Conservation (phyloP, 129 eudicot species). For the Dittrichia graveolens region DNA sequence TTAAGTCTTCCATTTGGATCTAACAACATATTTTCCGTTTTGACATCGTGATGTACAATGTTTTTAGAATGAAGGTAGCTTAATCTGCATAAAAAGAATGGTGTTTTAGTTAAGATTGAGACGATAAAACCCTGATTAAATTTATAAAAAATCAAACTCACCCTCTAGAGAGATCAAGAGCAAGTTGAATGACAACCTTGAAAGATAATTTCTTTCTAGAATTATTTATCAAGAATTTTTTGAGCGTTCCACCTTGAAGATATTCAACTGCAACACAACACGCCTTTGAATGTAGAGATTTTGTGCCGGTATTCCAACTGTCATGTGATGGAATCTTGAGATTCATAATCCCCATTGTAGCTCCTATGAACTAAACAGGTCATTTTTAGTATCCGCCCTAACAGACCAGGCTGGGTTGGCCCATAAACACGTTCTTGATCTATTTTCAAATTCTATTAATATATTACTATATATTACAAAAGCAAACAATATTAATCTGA, state of each 20-base stretch:
- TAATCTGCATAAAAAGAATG: slow-evolving; percentile 41
- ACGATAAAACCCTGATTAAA: neutral
- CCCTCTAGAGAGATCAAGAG: slow-evolving; percentile 83
- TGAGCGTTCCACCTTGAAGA: slow-evolving; percentile 60
- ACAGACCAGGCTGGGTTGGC: neutral
- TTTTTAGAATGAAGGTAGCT: slow-evolving; percentile 30
- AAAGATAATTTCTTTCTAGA: slow-evolving; percentile 36
- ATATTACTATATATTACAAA: too few species aligned
- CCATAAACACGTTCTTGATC: neutral
- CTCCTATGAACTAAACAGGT: slow-evolving; percentile 65
- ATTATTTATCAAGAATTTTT: slow-evolving; percentile 54
- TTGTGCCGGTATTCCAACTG: slow-evolving; percentile 21
- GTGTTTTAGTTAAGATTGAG: neutral
- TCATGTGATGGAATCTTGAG: slow-evolving; percentile 55
- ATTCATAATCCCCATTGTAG: slow-evolving; percentile 78
- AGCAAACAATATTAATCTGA: too few species aligned
- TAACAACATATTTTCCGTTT: slow-evolving; percentile 12
- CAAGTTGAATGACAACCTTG: slow-evolving; percentile 59
- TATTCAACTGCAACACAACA: slow-evolving; percentile 80
- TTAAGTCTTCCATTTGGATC: neutral
- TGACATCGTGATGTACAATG: slow-evolving; percentile 15
- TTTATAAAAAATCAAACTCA: slow-evolving; percentile 21
- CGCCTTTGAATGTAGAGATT: slow-evolving; percentile 52
- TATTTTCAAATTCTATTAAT: neutral
- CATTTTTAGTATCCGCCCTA: neutral